Percentiles rank a stretch among this genome's conserved stretches.
phyloP scores from a whole-genome alignment of 2,329 filamentous ascomycete species.

The Aureobasidium musti region DNA sequence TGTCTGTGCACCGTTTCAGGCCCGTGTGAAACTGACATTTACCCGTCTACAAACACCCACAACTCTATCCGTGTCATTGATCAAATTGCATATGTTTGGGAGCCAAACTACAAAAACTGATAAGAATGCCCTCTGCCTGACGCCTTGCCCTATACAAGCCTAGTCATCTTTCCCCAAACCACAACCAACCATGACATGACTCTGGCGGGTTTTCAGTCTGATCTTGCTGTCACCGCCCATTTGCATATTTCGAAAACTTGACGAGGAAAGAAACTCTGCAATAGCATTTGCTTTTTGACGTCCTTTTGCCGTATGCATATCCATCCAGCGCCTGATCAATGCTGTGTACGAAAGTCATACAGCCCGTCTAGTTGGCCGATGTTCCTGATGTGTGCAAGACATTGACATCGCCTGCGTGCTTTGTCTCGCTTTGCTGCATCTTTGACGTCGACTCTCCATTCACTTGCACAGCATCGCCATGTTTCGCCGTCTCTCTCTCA shows the following conservation, averaged over 20 bases:
- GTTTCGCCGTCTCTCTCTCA: not conserved
- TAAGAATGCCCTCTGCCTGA: slow-evolving; percentile 4
- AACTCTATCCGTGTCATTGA: not conserved
- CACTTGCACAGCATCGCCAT: slow-evolving; percentile 9
- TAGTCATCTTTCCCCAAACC: not conserved
- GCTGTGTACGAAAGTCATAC: not conserved
- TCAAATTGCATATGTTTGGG: slow-evolving; percentile 17
- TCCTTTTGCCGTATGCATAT: not conserved
- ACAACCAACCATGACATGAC: not conserved
- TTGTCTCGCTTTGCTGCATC: slow-evolving; percentile 3
- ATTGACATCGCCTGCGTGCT: slow-evolving; percentile 19
- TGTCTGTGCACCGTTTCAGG: slow-evolving; percentile 22
- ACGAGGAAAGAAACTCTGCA: not conserved
- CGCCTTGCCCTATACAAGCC: slow-evolving; percentile 18
- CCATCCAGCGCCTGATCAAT: not conserved
- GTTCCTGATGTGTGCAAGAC: slow-evolving; percentile 5
- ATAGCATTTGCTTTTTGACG: not conserved
- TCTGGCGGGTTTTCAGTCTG: not conserved
- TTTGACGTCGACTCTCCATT: not conserved
- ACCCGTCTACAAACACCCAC: not conserved
- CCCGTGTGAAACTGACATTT: slow-evolving; percentile 16
- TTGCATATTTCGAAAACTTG: not conserved
- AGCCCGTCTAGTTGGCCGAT: not conserved
- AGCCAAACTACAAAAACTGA: slow-evolving; percentile 11
- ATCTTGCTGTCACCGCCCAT: not conserved